A percentile compares a stretch with the other conserved stretches of the same genome.
phyloP scores from a whole-genome alignment of 2,329 filamentous ascomycete genomes.

The Aspergillaceae sp. region DNA sequence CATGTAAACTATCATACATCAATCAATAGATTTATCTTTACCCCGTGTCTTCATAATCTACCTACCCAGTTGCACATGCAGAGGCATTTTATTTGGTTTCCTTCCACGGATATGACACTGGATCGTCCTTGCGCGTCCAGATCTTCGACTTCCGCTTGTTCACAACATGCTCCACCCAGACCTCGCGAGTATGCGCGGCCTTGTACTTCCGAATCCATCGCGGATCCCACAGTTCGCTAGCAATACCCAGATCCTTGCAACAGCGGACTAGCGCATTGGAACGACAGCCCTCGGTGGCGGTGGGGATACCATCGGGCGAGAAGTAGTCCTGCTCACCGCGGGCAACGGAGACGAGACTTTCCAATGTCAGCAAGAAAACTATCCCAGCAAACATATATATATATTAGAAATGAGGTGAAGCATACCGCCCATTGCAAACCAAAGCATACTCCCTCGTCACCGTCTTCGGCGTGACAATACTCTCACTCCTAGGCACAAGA shows the following conservation, averaged over 20 bases:
- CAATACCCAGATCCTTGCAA: conserved; percentile 95
- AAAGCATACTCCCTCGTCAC: conserved; percentile 90
- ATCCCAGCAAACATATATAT: background rate
- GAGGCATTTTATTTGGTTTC: conserved; percentile 29
- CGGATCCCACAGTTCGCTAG: conserved; percentile 93
- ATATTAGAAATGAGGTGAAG: background rate
- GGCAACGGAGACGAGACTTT: conserved; percentile 79
- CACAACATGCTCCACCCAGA: conserved; percentile 78
- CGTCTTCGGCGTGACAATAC: conserved; percentile 70
- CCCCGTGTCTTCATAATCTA: background rate
- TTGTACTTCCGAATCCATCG: conserved; percentile 78
- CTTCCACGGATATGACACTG: conserved; percentile 57
- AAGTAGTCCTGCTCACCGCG: conserved; percentile 95
- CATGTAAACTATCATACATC: background rate
- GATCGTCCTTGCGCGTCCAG: conserved; percentile 75
- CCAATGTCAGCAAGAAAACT: background rate
- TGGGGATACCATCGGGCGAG: conserved; percentile 78
- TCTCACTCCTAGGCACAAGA: conserved; percentile 75
- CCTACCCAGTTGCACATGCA: background rate
- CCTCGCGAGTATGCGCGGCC: conserved; percentile 63
- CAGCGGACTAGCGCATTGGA: conserved; percentile 96
- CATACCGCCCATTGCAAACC: conserved; percentile 73
- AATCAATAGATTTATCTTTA: background rate
- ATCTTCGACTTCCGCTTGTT: conserved; percentile 88
- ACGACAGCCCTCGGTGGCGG: conserved; percentile 92